Base-by-base conservation (phyloP, 2,329 filamentous ascomycete genomes). In the Metarhizium robertsii region DNA sequence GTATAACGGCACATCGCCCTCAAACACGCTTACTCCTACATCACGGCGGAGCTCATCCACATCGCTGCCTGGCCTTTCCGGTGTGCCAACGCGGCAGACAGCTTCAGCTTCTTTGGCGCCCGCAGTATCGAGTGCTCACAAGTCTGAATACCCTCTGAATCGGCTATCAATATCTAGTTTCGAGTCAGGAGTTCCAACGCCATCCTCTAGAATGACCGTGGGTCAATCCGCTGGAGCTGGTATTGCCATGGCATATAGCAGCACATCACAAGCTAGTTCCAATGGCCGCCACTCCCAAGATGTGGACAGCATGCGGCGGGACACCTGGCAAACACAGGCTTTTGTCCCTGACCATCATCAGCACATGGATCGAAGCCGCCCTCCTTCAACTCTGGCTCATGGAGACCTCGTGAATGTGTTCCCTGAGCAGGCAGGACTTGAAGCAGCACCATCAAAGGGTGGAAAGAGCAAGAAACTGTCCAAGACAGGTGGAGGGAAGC, bases 401-500 rank as follows among this genome's bases (percentile, higher is more conserved):
- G 59, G 54, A 29, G 52, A 58, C 13, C 53, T 67, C 30, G 58
- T 62, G 50, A 65, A 66, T 43, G 59, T 61, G 6, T 63, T 64
- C 36, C 62, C 62, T 5, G 62, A 63, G 47, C 56, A 57, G 46
- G 58, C 57, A 5, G 53, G 62, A 20, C 58, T 61, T 4, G 61
- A 63, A 43, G 53, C 57, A 6, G 51, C 51, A 32, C 14, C 25
- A 10, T 55, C 59, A 53, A 63, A 61, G 30, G 58, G 54, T 25
- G 60, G 54, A 42, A 64, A 61, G 20, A 56, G 54, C 16, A 64
- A 69, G 62, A 65, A 62, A 18, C 57, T 69, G 11, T 69, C 67
- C 57, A 74, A 73, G 55, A 60, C 60, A 13, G 57, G 40, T n/a
- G 40, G 61, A 1, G 54, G 59, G 36, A 65, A 61, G 38, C 55